These are phyloP conservation scores for Plectranthus barbatus DNA, from an alignment of 257 asterid genomes.

Conservation along the genomic window DNA sequence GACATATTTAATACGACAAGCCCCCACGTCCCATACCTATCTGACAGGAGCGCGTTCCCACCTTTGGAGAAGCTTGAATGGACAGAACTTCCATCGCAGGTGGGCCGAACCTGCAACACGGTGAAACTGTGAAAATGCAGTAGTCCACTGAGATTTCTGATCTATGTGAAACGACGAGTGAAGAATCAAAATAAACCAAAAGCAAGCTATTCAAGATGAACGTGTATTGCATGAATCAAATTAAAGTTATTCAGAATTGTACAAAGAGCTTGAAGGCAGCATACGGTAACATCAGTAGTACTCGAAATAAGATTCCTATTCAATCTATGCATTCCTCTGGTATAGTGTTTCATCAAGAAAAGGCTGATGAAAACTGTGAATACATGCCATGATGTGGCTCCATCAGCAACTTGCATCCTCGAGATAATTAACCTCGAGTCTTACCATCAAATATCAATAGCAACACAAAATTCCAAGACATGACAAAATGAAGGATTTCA, in stretches of 20 bases:
- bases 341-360: not conserved
- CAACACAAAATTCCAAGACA: not conserved
- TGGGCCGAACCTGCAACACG: conserved; percentile 44
- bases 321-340: too few species aligned
- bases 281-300: not conserved
- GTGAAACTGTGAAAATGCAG: conserved; percentile 6
- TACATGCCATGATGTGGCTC: not conserved
- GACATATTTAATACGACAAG: not conserved
- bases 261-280: not conserved
- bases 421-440: not conserved
- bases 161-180: not conserved
- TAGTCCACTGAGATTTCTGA: not conserved
- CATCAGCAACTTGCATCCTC: not conserved
- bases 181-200: not conserved
- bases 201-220: not conserved
- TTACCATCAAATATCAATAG: conserved; percentile 1
- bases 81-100: conserved; percentile 36
- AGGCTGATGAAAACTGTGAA: not conserved
- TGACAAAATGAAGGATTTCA: too few species aligned
- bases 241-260: not conserved
- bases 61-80: conserved; percentile 31
- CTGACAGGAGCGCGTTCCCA: conserved; percentile 24
- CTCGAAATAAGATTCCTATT: not conserved
- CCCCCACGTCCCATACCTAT: conserved; percentile 28
- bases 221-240: not conserved